These are phyloP conservation scores for Fusarium pseudonygamai DNA, from an alignment of 2,329 filamentous ascomycete genomes.

Conservation along the genomic window DNA sequence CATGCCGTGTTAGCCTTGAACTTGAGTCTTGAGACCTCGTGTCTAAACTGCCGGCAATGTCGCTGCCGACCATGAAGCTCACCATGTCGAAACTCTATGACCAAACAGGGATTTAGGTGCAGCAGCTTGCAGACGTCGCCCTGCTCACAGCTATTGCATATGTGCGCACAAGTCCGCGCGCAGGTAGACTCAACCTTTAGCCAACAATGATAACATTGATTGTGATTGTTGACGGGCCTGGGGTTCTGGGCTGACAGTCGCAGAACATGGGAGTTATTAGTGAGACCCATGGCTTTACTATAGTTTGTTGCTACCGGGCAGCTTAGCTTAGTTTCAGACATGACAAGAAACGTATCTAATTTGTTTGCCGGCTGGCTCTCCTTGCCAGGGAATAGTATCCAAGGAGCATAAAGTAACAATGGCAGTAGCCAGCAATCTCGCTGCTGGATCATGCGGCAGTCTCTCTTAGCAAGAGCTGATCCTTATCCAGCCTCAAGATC, in stretches of 20 bases:
- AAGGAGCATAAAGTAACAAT: background rate
- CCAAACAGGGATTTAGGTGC: slow-evolving; percentile 24
- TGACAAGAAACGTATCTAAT: background rate
- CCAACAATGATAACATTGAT: slow-evolving; percentile 13
- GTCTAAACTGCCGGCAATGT: slow-evolving; percentile 12
- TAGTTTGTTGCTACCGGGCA: background rate
- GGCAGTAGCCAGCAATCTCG: slow-evolving; percentile 3
- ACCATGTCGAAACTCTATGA: slow-evolving; percentile 25
- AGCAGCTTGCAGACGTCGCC: slow-evolving; percentile 19
- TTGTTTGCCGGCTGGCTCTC: background rate
- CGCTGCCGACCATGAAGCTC: slow-evolving; percentile 16
- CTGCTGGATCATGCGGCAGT: background rate
- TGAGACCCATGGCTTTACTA: slow-evolving; percentile 2
- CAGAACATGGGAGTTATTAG: slow-evolving; percentile 33
- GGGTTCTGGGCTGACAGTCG: slow-evolving; percentile 40
- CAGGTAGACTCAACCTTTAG: background rate
- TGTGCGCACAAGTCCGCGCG: slow-evolving; percentile 12
- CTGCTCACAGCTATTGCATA: slow-evolving; percentile 25
- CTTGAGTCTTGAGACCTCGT: background rate
- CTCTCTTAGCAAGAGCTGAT: slow-evolving; percentile 17
- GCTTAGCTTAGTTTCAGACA: slow-evolving; percentile 14
- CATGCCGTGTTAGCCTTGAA: background rate
- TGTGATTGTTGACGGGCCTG: slow-evolving; percentile 31
- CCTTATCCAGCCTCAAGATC: slow-evolving; percentile 15
- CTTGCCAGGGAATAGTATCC: background rate